Base-by-base conservation (phyloP, 2,329 filamentous ascomycete genomes). In the Herpotrichia juniperi region DNA sequence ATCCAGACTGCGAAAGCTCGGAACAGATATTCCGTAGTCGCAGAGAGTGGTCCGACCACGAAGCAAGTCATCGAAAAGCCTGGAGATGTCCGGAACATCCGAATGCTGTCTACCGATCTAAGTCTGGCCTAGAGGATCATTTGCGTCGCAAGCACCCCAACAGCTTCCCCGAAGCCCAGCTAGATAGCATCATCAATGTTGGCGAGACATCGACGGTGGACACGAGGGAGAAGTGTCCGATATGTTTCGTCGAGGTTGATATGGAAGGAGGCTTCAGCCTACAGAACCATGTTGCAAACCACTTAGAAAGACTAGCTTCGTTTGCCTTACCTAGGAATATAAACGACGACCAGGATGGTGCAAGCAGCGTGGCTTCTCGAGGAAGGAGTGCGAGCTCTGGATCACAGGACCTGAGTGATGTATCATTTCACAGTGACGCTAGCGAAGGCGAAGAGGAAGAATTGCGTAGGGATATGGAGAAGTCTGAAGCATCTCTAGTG, bases 81-180 rank as follows among this genome's bases (percentile, higher is more conserved):
- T 74, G 70, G 70, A 62, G 72, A 46, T 74, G 72, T 35, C 69
- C 68, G 0, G 67, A 72, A 32, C 72, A 74, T 34, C 59, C 59
- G 1, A 48, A 46, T 14, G 67, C 71, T 1, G 51, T 74, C 2
- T 74, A 62, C 52, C 61, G 50, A 22, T 61, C 64, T 12, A 46
- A 34, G 3, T 9, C 40, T 10, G 64, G 67, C 8, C 47, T 74
- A 8, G 60, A 67, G 46, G 54, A 61, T n/a, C 72, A 74, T 47
- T 54, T 74, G 25, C 59, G 61, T 10, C 54, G 51, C n/a, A 30
- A 62, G 3, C 72, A 74, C 54, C 35, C 54, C 2, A 56, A 68
- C 14, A 71, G 55, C 50, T 60, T 74, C 21, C 58, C 68, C 2
- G 67, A 66, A 32, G 51, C 50, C 19, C 65, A 73, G 32, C 19